Evolutionary conservation across 164 flowering plant species (phyloP), one percentile per base, ranked within the genome.

Genomic region (Aristolochia fimbriata): DNA sequence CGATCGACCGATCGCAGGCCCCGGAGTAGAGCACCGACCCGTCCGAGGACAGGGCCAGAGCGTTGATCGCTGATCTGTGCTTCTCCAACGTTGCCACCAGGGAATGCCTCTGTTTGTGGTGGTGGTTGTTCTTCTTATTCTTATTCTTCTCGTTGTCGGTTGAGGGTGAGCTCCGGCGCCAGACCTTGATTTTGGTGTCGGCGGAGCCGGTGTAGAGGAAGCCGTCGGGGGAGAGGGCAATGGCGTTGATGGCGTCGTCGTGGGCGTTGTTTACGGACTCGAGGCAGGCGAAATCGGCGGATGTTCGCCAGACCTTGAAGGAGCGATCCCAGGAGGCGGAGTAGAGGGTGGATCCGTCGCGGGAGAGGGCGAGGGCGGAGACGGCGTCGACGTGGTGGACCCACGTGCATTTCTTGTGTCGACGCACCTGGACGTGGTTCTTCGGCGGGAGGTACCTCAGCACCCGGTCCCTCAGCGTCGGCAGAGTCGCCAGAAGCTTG

Each of bases 261-360:
- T 92, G 98, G 0, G 96, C 96, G 19, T 80, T 73, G 0, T 33
- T 24, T 0, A 92, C 72, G 0, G 98, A 89, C 50, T 92, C 96
- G 63, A 87, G 48, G 51, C 98, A 92, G 37, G 65, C 80, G 83
- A 79, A 82, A 67, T 89, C 94, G 0, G 76, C 94, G 0, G 76
- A 68, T 4, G 81, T 76, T 25, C 79, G 61, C 98, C 98, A 92
- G 6, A 87, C 71, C 50, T 89, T 92, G 58, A 92, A 64, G 0
- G 91, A 68, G n/a, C 96, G 62, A 49, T 92, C 98, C 98, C 98
- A 92, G 0, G 98, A 92, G 37, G 73, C 93, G 0, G 98, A 89
- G 75, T 87, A 92, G 8, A 92, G 82, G 20, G 79, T 71, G 33
- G 84, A 58, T 47, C 65, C 81, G 48, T 87, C 91, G 5, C 19